Evolutionary conservation across 2,329 filamentous ascomycete genomes (phyloP).

Genomic region (Fusarium musae): DNA sequence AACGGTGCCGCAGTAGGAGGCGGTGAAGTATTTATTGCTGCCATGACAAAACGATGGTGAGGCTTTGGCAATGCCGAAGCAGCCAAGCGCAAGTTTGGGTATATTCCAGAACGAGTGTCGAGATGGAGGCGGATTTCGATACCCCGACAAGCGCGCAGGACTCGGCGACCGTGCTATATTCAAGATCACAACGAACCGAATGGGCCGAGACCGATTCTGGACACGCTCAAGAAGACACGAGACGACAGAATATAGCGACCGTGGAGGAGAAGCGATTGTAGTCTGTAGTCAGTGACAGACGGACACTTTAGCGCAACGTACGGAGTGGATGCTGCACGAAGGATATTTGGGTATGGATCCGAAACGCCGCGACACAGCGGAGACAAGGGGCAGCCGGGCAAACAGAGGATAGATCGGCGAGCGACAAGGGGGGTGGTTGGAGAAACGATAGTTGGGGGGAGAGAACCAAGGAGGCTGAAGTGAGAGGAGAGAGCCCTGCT

Average conservation of each 20-base stretch:
- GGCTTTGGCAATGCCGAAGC: conserved; percentile 31
- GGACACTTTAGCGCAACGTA: conserved; percentile 23
- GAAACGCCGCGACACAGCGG: conserved; percentile 36
- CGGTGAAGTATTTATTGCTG: conserved; percentile 50
- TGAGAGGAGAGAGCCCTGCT: not conserved
- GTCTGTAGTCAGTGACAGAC: conserved; percentile 23
- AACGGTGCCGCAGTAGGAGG: conserved; percentile 47
- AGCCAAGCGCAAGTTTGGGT: conserved; percentile 16
- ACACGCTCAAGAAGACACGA: not conserved
- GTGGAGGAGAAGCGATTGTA: conserved; percentile 27
- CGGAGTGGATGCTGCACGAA: conserved; percentile 26
- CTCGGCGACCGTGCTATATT: conserved; percentile 1
- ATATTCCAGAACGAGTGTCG: conserved; percentile 18
- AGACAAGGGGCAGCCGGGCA: conserved; percentile 22
- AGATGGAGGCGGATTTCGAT: conserved; percentile 12
- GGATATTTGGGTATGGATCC: conserved; percentile 37
- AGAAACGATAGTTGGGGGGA: conserved; percentile 20
- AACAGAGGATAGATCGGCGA: conserved; percentile 36
- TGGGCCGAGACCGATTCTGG: conserved; percentile 7
- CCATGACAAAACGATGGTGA: conserved; percentile 44
- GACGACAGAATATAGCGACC: conserved; percentile 13
- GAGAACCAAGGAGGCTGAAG: conserved; percentile 17
- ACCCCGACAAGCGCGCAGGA: conserved; percentile 6
- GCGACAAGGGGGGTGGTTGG: conserved; percentile 38
- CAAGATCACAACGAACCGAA: conserved; percentile 3